A percentile compares a stretch with the other conserved stretches of the same genome.
These are phyloP conservation scores for Penicillium coffeae DNA, from an alignment of 495 filamentous ascomycete species.

Conservation along the genomic window DNA sequence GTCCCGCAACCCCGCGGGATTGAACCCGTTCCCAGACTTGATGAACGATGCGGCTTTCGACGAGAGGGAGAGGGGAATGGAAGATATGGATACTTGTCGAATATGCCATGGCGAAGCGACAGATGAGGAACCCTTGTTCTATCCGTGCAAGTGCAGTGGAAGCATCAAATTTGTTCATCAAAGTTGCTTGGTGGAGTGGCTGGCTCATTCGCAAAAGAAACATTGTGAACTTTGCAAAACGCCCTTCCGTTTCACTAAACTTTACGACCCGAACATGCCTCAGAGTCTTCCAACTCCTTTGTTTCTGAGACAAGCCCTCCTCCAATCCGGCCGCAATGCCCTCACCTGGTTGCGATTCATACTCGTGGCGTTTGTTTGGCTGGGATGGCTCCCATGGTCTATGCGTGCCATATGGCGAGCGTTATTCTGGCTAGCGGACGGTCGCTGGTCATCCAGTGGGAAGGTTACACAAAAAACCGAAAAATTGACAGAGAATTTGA, in stretches of 20 bases:
- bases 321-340: slow-evolving; percentile 65
- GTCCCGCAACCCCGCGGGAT: slow-evolving; percentile 13
- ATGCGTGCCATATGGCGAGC: slow-evolving; percentile 89
- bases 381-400: slow-evolving; percentile 80
- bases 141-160: slow-evolving; percentile 96
- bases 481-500: slow-evolving; percentile 15
- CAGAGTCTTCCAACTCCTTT: slow-evolving; percentile 70
- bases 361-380: slow-evolving; percentile 83
- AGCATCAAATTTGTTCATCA: slow-evolving; percentile 99
- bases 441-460: slow-evolving; percentile 63
- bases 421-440: slow-evolving; percentile 94
- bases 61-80: slow-evolving; percentile 37
- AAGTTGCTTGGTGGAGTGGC: slow-evolving; percentile 95
- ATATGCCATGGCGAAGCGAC: slow-evolving; percentile 92
- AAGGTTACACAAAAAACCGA: slow-evolving; percentile 12
- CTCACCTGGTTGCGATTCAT: slow-evolving; percentile 72
- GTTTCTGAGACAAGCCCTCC: slow-evolving; percentile 69
- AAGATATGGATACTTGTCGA: slow-evolving; percentile 75
- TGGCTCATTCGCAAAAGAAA: slow-evolving; percentile 97
- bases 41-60: slow-evolving; percentile 64
- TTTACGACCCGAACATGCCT: slow-evolving; percentile 94
- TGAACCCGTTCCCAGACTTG: slow-evolving; percentile 47
- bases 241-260: slow-evolving; percentile 93
- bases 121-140: slow-evolving; percentile 84
- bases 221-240: slow-evolving; percentile 99